Evolutionary conservation across 805 yeast genomes (phyloP), one percentile per base, ranked within the genome.

Genomic region (Candida montana): DNA sequence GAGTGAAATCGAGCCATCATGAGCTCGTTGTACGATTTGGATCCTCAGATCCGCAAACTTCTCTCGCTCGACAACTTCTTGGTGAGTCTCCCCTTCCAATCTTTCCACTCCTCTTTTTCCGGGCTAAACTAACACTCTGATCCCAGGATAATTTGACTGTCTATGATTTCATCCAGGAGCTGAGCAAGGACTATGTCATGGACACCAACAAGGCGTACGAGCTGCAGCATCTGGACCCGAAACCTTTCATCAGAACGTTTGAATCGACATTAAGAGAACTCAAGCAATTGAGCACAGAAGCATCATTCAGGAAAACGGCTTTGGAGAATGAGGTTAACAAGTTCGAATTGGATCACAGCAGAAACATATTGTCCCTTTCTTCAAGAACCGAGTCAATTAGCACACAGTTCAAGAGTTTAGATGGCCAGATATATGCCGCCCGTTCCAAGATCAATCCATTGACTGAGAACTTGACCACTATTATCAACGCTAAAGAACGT

Each of bases 221-320:
- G 20, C 32, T 30, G 15, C 45, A 41, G 18, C 45, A 52, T 33
- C 50, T 88, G 41, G 96, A 93, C 55, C 96, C 98, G 2, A 88
- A 87, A 55, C 98, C 98, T 2, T 93, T 86, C 58, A 91, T 91
- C 35, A 75, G 96, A 51, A 87, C 96, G 0, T 90, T 93, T 60
- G 97, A 91, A 58, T 79, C 90, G 1, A 86, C 93, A 3, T 66
- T 89, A 34, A 71, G 79, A 35, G 91, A 87, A 54, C 66, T 91
- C 49, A 75, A 78, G 52, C 69, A 69, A 37, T 63, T 93, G 33
- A 71, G 71, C 35, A 74, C 71, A 1, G 82, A 82, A 33, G 76
- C 89, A 3, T 57, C 63, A 5, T 58, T 61, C 13, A 71, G 71
- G 40, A 81, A 78, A 47, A 63, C 63, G 4, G 62, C 64, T n/a